Base-by-base conservation (phyloP, 768 basidiomycete species). In the Amylocystis lapponica region DNA sequence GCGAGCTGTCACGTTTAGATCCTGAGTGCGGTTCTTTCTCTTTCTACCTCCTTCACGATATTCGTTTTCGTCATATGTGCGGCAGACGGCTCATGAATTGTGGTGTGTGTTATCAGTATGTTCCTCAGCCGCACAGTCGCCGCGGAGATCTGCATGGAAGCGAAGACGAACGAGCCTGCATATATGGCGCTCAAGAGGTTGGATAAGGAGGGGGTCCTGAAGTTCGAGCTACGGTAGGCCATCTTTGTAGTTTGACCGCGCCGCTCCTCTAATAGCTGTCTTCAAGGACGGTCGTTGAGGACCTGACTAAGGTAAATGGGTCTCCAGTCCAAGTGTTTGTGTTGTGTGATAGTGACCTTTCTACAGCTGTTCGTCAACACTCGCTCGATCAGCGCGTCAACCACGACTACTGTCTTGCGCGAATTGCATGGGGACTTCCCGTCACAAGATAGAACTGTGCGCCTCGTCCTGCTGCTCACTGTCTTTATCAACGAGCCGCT, bases 81-180 rank as follows among this genome's bases (percentile, higher is more conserved):
- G 20, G 21, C 36, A 23, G 23, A 46, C 31, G 30, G 48, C 52
- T 49, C 41, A 47, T 42, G 39, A 26, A 23, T 22, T 36, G 27
- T 29, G 27, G 16, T 36, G 25, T 35, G 29, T 36, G 32, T 17
- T 12, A 26, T 12, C 47, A 88, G 86, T 37, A 87, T 89, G 85
- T 89, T 86, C 58, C 68, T 88, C 38, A 85, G 79, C 53, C 79
- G 86, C 35, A 87, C 86, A 11, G 83, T 89, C n/a, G 86, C 85
- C 1, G 84, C 79, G 2, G 86, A 89, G 57, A 75, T 86, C 20
- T 85, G 84, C 54, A 86, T 89, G 82, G 86, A 89, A 60, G 78
- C 81, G 14, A 82, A 80, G 62, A 60, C 69, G 13, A 89, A 89
- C 45, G 79, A 83, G 43, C 63, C 72, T 5, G 85, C 78, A 14